Evolutionary conservation across 1,284 basidiomycete species (phyloP).

Genomic region (Cutaneotrichosporon spelunceum): DNA sequence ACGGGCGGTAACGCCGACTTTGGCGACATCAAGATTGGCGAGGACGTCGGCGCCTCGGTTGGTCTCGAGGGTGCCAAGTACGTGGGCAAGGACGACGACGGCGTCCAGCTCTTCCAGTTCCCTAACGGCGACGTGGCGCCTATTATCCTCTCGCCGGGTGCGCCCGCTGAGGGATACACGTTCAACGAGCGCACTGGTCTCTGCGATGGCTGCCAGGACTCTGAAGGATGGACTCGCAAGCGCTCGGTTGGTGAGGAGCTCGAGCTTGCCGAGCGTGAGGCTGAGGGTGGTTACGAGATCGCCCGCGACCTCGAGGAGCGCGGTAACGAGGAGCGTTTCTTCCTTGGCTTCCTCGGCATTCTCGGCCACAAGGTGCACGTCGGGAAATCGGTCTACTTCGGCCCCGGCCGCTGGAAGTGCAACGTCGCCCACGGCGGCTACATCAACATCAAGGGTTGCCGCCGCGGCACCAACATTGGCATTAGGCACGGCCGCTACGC

Average conservation of each 20-base stretch:
- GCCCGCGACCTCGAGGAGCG: not conserved
- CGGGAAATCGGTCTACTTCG: constrained; percentile 8
- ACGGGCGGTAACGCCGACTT: constrained; percentile 9
- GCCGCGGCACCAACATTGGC: constrained; percentile 4
- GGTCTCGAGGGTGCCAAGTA: constrained; percentile 10
- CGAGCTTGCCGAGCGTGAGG: constrained; percentile 1
- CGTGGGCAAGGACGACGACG: constrained; percentile 9
- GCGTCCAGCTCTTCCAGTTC: constrained; percentile 15
- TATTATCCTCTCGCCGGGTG: constrained; percentile 2
- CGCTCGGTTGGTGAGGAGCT: constrained; percentile 3
- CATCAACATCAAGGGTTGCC: constrained; percentile 8
- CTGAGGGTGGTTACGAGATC: not conserved
- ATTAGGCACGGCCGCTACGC: constrained; percentile 6
- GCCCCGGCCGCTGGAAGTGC: constrained; percentile 7
- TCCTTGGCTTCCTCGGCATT: not conserved
- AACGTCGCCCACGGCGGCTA: constrained; percentile 5
- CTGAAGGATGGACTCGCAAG: not conserved
- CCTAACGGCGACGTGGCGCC: constrained; percentile 9
- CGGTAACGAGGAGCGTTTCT: constrained; percentile 10
- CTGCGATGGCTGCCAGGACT: constrained; percentile 2
- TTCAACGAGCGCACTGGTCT: constrained; percentile 1
- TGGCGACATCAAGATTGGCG: constrained; percentile 2
- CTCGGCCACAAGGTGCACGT: constrained; percentile 7
- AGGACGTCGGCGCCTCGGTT: not conserved
- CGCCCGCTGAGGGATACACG: not conserved